Conservation (phyloP, 139 green algal genomes). For the Parachlorella kessleri region DNA sequence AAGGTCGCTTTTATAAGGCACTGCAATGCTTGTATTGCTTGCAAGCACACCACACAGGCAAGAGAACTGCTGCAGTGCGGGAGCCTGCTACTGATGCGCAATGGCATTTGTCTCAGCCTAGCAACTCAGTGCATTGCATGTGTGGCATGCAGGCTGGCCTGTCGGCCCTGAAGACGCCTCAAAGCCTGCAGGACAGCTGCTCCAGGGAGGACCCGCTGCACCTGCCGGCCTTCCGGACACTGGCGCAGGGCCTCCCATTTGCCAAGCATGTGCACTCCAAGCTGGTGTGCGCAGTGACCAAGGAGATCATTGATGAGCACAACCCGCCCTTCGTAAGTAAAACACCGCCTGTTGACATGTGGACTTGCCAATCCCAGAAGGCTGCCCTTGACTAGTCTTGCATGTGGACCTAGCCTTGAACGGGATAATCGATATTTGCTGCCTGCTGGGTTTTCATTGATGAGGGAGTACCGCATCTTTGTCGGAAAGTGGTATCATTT, state of each 20-base stretch:
- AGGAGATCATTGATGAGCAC: conserved; percentile 87
- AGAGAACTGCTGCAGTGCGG: too few relatives aligned
- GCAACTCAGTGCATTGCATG: too few relatives aligned
- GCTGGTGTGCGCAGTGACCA: conserved; percentile 87
- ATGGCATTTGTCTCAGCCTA: too few relatives aligned
- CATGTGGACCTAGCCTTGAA: too few relatives aligned
- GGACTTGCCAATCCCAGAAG: neutral
- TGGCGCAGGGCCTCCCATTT: conserved; percentile 81
- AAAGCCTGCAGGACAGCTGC: conserved; percentile 43
- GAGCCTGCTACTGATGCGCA: too few relatives aligned
- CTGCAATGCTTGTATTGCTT: too few relatives aligned
- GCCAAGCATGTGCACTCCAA: conserved; percentile 88
- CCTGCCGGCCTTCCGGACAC: conserved; percentile 65
- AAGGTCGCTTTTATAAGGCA: too few relatives aligned
- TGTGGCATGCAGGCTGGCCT: conserved; percentile 86
- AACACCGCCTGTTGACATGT: neutral
- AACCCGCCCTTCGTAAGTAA: conserved; percentile 81
- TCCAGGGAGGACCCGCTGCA: conserved; percentile 81
- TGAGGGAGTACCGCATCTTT: too few relatives aligned
- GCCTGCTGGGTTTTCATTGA: too few relatives aligned
- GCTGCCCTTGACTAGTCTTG: neutral
- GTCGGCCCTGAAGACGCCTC: conserved; percentile 82
- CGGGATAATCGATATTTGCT: too few relatives aligned
- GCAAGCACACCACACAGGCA: too few relatives aligned
- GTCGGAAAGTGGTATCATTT: too few relatives aligned